These are phyloP conservation scores for Claviceps sp. DNA, from an alignment of 2,329 filamentous ascomycete genomes.

Conservation along the genomic window DNA sequence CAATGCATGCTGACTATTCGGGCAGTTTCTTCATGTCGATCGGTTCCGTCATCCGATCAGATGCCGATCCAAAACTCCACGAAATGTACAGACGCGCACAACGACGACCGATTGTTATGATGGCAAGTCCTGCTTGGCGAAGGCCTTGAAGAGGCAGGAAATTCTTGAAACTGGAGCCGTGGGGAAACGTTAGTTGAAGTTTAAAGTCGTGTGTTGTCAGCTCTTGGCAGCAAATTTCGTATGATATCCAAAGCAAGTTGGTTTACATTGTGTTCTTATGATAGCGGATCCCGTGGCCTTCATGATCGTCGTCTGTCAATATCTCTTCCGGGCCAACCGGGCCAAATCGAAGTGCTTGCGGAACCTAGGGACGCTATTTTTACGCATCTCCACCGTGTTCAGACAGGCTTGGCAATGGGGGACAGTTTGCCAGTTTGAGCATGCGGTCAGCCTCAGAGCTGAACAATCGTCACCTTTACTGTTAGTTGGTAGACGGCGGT, in stretches of 20 bases:
- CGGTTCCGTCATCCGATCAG: constrained; percentile 88
- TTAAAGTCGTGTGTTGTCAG: neutral
- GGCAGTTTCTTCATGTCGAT: constrained; percentile 94
- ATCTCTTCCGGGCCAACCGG: neutral
- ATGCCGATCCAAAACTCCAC: constrained; percentile 62
- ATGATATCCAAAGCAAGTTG: neutral
- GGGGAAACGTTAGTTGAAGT: constrained; percentile 3
- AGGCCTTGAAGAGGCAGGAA: constrained; percentile 2
- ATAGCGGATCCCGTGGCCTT: neutral
- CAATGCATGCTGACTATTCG: constrained; percentile 10
- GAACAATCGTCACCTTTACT: too few relatives aligned
- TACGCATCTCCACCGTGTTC: neutral
- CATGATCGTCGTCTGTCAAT: neutral
- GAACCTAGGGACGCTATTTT: neutral
- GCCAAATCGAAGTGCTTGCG: neutral
- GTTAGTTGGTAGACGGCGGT: too few relatives aligned
- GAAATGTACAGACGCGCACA: constrained; percentile 66
- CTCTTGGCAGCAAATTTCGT: constrained; percentile 1
- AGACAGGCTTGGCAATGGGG: neutral
- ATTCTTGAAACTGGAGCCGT: neutral
- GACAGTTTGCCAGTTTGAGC: neutral
- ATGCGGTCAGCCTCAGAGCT: neutral
- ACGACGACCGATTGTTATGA: constrained; percentile 55
- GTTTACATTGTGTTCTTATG: neutral
- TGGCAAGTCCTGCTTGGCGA: constrained; percentile 26